phyloP scores from a whole-genome alignment of 305 asterid species.

The Fraxinus greggii region DNA sequence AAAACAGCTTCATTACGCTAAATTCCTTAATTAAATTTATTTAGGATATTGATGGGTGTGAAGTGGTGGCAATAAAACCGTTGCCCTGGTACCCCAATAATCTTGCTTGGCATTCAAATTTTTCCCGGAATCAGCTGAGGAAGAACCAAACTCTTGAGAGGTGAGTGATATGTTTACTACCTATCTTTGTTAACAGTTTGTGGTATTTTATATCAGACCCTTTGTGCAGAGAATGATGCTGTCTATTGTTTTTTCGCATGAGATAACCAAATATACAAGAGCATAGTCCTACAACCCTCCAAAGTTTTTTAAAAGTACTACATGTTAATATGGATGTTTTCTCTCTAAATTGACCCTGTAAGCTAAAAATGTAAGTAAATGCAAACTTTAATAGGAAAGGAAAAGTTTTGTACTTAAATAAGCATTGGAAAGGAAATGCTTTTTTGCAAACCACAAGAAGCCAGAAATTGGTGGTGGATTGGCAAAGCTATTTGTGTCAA shows the following conservation, averaged over 20 bases:
- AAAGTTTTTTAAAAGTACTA: background rate
- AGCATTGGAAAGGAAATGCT: background rate
- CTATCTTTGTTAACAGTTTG: background rate
- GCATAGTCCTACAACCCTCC: background rate
- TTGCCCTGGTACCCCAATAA: constrained; percentile 94
- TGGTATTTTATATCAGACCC: background rate
- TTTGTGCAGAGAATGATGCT: background rate
- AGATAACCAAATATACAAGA: background rate
- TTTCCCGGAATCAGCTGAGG: constrained; percentile 84
- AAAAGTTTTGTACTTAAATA: background rate
- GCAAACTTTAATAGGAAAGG: background rate
- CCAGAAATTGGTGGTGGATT: background rate
- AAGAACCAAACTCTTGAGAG: constrained; percentile 86
- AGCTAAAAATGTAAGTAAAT: background rate
- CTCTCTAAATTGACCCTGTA: background rate
- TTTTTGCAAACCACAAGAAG: background rate
- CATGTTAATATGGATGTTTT: background rate
- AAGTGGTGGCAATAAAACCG: constrained; percentile 71
- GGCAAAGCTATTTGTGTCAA: background rate
- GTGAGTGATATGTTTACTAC: constrained; percentile 40
- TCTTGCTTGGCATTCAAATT: constrained; percentile 97
- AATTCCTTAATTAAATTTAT: constrained; percentile 21
- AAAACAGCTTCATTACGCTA: background rate
- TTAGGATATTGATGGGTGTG: constrained; percentile 71
- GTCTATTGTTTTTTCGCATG: background rate